Percentiles rank a stretch among this genome's conserved stretches.
phyloP scores from a whole-genome alignment of 1,284 basidiomycete genomes.

The Kwoniella shivajii region DNA sequence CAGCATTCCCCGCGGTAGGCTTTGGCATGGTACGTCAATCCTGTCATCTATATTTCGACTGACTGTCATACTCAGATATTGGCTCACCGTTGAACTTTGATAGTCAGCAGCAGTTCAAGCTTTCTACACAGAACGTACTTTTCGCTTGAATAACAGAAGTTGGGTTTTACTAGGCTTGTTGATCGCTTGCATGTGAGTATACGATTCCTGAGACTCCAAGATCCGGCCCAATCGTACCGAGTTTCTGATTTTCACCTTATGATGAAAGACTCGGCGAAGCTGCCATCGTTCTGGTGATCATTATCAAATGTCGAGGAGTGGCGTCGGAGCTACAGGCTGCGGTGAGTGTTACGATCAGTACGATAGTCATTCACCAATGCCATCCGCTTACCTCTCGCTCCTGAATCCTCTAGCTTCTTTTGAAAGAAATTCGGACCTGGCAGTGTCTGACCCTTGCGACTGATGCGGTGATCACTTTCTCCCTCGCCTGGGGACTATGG shows the following conservation, averaged over 20 bases:
- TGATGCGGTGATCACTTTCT: constrained; percentile 15
- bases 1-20: constrained; percentile 1
- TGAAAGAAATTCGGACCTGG: neutral
- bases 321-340: constrained; percentile 9
- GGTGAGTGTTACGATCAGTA: constrained; percentile 8
- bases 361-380: too few species aligned
- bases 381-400: too few species aligned
- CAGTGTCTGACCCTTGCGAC: constrained; percentile 9
- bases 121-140: constrained; percentile 22
- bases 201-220: too few species aligned
- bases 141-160: constrained; percentile 15
- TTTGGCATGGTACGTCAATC: neutral
- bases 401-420: constrained; percentile 1
- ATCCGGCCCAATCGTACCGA: too few species aligned
- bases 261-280: neutral
- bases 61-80: neutral
- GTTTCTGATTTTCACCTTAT: neutral
- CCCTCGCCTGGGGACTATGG: constrained; percentile 28
- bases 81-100: neutral
- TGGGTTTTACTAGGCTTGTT: constrained; percentile 4
- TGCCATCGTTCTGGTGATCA: neutral
- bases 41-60: neutral
- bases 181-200: constrained; percentile 13
- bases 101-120: constrained; percentile 8
- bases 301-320: neutral